Evolutionary conservation across 1,284 basidiomycete genomes (phyloP).

Genomic region (Phellinidium pouzarii): DNA sequence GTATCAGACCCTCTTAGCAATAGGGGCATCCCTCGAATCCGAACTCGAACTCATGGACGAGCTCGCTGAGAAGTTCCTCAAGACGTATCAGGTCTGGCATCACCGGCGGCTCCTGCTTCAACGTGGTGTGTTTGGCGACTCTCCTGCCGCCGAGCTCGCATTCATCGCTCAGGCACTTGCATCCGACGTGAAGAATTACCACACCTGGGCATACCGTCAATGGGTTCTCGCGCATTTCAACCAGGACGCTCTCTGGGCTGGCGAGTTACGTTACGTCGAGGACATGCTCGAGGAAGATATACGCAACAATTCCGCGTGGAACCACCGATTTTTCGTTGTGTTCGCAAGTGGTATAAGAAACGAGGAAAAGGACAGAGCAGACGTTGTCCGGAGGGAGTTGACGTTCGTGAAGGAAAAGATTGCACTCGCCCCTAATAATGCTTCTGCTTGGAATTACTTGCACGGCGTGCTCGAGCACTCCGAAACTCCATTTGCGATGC

Average conservation of each 20-base stretch:
- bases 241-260: conserved; percentile 63
- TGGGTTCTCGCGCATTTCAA: conserved; percentile 80
- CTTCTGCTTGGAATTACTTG: conserved; percentile 92
- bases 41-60: conserved; percentile 84
- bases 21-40: conserved; percentile 57
- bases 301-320: conserved; percentile 97
- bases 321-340: conserved; percentile 93
- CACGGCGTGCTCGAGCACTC: conserved; percentile 66
- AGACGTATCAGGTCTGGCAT: conserved; percentile 98
- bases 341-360: conserved; percentile 58
- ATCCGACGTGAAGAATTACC: conserved; percentile 88
- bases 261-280: conserved; percentile 76
- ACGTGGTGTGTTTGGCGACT: conserved; percentile 10
- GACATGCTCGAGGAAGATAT: conserved; percentile 72
- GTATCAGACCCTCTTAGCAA: conserved; percentile 71
- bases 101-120: conserved; percentile 75
- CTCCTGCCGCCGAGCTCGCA: conserved; percentile 50
- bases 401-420: conserved; percentile 74
- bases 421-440: conserved; percentile 84
- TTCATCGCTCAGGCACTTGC: conserved; percentile 71
- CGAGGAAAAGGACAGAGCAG: conserved; percentile 52
- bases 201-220: conserved; percentile 93
- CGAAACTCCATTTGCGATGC: conserved; percentile 47
- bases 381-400: conserved; percentile 59
- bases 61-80: conserved; percentile 74